A percentile compares a stretch with the other conserved stretches of the same genome.
Evolutionary conservation across 768 basidiomycete genomes (phyloP).

Genomic region (Chiua virens): DNA sequence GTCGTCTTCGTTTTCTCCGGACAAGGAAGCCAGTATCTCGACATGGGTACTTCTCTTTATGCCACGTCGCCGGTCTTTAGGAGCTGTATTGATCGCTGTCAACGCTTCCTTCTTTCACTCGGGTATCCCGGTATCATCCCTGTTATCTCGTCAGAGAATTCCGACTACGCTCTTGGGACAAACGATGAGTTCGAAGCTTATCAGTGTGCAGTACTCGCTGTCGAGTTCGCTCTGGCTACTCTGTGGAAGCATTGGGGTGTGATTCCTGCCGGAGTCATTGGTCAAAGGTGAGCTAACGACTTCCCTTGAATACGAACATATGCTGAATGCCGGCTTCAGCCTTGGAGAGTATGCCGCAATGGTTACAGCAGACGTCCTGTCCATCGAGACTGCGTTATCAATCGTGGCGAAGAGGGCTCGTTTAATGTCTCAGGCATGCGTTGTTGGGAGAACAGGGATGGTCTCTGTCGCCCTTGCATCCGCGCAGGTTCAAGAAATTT

Average conservation of each 20-base stretch:
- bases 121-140: slow-evolving; percentile 54
- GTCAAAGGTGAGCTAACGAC: slow-evolving; percentile 59
- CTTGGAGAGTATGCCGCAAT: slow-evolving; percentile 77
- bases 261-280: slow-evolving; percentile 57
- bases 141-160: slow-evolving; percentile 36
- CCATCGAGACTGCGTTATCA: slow-evolving; percentile 53
- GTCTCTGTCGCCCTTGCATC: slow-evolving; percentile 48
- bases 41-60: slow-evolving; percentile 65
- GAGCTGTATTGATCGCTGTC: slow-evolving; percentile 56
- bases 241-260: slow-evolving; percentile 75
- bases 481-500: slow-evolving; percentile 32
- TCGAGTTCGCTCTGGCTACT: slow-evolving; percentile 61
- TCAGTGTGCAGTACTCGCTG: slow-evolving; percentile 56
- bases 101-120: slow-evolving; percentile 44
- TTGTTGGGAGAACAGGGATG: slow-evolving; percentile 54
- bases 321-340: slow-evolving; percentile 36
- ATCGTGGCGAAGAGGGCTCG: slow-evolving; percentile 58
- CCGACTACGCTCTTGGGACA: slow-evolving; percentile 19
- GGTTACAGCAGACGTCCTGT: slow-evolving; percentile 58
- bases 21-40: slow-evolving; percentile 65
- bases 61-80: slow-evolving; percentile 47
- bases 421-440: slow-evolving; percentile 54
- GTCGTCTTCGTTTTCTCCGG: slow-evolving; percentile 73
- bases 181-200: slow-evolving; percentile 44
- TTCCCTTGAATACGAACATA: not conserved